Evolutionary conservation across 805 yeast species (phyloP).

Genomic region (Lachancea sp.): DNA sequence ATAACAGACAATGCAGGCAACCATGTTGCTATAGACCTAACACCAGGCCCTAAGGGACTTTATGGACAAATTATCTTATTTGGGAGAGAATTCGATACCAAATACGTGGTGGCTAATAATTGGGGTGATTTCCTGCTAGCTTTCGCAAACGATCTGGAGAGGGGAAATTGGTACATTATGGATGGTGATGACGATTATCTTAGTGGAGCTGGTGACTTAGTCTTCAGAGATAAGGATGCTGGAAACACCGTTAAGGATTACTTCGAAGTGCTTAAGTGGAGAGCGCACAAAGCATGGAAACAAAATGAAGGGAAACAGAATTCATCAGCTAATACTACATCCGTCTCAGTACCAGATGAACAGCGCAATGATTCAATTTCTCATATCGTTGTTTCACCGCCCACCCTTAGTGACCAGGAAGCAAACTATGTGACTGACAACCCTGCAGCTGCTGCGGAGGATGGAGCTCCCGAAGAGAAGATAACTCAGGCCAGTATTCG

Average conservation of each 20-base stretch:
- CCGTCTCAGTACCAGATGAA: not conserved
- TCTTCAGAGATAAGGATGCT: slow-evolving; percentile 54
- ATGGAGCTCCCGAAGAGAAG: not conserved
- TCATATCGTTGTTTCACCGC: not conserved
- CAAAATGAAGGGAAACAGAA: not conserved
- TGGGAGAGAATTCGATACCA: slow-evolving; percentile 91
- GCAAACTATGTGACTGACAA: not conserved
- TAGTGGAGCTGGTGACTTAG: slow-evolving; percentile 68
- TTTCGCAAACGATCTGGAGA: slow-evolving; percentile 82
- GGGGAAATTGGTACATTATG: slow-evolving; percentile 70
- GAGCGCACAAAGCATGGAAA: slow-evolving; percentile 13
- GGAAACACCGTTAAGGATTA: slow-evolving; percentile 42
- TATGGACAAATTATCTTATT: slow-evolving; percentile 90
- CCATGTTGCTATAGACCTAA: slow-evolving; percentile 83
- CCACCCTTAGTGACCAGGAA: slow-evolving; percentile 1
- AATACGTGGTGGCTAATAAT: slow-evolving; percentile 75
- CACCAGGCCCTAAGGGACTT: slow-evolving; percentile 70
- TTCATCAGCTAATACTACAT: not conserved
- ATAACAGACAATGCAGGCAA: slow-evolving; percentile 86
- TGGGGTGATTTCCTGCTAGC: slow-evolving; percentile 84
- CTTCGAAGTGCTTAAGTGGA: slow-evolving; percentile 28
- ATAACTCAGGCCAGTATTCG: not conserved
- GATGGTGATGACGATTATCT: slow-evolving; percentile 60
- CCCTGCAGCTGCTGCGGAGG: not conserved
- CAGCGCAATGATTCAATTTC: not conserved